Conservation (phyloP, 139 green algal genomes). For the Picochlorum sp. region DNA sequence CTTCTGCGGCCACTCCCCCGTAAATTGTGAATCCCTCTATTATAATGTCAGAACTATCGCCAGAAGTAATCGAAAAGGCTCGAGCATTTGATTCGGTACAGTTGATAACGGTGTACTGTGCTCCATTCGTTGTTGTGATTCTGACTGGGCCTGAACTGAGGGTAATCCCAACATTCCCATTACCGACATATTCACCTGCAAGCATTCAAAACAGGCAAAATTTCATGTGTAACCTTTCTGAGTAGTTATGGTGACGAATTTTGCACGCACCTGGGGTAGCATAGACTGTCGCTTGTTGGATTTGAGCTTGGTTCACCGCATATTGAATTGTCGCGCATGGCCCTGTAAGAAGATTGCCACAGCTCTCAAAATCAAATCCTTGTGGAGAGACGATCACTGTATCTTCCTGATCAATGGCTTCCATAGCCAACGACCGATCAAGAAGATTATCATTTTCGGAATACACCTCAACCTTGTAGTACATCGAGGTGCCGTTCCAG, state of each 20-base stretch:
- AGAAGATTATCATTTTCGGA: neutral
- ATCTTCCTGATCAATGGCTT: neutral
- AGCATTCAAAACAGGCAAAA: neutral
- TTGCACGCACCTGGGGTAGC: too few species aligned
- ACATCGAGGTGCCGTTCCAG: neutral
- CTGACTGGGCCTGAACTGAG: conserved; percentile 3
- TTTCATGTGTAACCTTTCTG: neutral
- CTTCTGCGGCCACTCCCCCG: neutral
- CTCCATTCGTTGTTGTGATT: neutral
- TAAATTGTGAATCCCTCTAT: conserved; percentile 3
- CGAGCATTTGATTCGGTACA: conserved; percentile 10
- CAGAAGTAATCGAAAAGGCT: conserved; percentile 2
- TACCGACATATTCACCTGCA: neutral
- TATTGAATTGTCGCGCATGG: too few species aligned
- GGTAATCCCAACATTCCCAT: conserved; percentile 7
- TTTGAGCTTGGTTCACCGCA: too few species aligned
- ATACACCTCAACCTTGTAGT: neutral
- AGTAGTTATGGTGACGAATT: too few species aligned
- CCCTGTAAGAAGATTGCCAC: too few species aligned
- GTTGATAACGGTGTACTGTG: conserved; percentile 9
- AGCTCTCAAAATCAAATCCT: neutral
- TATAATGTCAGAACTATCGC: neutral
- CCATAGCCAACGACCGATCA: neutral
- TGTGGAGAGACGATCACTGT: neutral
- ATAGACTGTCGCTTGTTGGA: too few species aligned